These are phyloP conservation scores for Pythium scleroteichum DNA, from an alignment of 352 stramenopile species.

Conservation along the genomic window DNA sequence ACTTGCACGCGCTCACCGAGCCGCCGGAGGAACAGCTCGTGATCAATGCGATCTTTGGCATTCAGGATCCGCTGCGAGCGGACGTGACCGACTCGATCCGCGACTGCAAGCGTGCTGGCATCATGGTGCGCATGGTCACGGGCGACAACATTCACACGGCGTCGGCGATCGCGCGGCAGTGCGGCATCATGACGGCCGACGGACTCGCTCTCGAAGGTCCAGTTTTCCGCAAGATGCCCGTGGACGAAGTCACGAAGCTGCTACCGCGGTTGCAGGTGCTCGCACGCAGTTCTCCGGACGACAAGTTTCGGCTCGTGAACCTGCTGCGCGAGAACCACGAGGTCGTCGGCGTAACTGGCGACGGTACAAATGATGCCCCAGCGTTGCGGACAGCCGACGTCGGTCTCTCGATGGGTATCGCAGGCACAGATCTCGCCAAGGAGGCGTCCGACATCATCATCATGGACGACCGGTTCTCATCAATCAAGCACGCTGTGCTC, in stretches of 20 bases:
- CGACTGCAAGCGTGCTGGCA: constrained; percentile 94
- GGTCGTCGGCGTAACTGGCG: constrained; percentile 78
- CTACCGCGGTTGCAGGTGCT: constrained; percentile 88
- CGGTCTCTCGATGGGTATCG: constrained; percentile 81
- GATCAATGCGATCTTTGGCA: constrained; percentile 92
- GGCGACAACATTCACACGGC: constrained; percentile 99
- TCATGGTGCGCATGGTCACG: constrained; percentile 99
- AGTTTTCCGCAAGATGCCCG: constrained; percentile 87
- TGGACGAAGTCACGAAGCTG: constrained; percentile 55
- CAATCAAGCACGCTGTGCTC: constrained; percentile 74
- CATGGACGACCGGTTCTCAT: constrained; percentile 87
- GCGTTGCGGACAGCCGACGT: constrained; percentile 73
- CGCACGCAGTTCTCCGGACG: constrained; percentile 93
- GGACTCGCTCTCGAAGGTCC: constrained; percentile 92
- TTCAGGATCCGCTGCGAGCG: constrained; percentile 94
- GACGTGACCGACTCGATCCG: constrained; percentile 94
- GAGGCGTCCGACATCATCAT: constrained; percentile 88
- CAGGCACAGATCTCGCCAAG: constrained; percentile 78
- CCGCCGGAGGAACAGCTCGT: constrained; percentile 79
- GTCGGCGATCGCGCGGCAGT: constrained; percentile 94
- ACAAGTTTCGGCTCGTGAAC: constrained; percentile 97
- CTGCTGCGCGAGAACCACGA: constrained; percentile 70
- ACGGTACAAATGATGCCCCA: constrained; percentile 82
- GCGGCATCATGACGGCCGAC: constrained; percentile 93
- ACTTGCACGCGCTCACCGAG: constrained; percentile 55